Percentiles rank a stretch among this genome's conserved stretches.
Evolutionary conservation across 176 grass and related monocot genomes (phyloP).

Genomic region (Stipa capillata): DNA sequence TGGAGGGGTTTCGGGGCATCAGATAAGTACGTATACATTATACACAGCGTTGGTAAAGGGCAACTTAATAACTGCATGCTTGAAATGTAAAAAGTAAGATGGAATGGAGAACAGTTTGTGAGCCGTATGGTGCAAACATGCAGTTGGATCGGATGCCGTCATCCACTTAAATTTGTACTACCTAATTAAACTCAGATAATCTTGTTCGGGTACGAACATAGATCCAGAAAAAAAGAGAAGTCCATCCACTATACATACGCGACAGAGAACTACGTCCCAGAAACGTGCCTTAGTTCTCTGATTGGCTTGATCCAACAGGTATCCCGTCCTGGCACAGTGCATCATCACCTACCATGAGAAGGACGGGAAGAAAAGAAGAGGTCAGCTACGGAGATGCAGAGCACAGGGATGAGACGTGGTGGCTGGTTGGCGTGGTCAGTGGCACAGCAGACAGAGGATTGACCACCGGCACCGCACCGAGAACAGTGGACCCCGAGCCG

Average conservation of each 20-base stretch:
- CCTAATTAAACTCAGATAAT: not conserved
- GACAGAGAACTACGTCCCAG: too few species aligned
- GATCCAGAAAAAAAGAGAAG: not conserved
- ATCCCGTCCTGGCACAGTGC: not conserved
- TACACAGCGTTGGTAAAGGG: too few species aligned
- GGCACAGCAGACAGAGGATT: not conserved
- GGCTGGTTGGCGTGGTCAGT: not conserved
- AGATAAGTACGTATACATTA: too few species aligned
- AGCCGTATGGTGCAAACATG: too few species aligned
- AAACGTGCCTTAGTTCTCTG: too few species aligned
- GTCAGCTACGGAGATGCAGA: not conserved
- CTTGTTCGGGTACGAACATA: not conserved
- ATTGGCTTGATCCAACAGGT: not conserved
- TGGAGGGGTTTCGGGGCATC: too few species aligned
- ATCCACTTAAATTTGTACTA: not conserved
- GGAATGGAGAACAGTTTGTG: too few species aligned
- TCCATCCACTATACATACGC: not conserved
- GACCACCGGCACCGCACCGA: conserved; percentile 1
- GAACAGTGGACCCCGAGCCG: not conserved
- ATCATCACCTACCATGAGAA: not conserved
- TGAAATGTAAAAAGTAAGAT: too few species aligned
- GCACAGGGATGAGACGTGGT: not conserved
- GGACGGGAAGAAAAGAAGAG: not conserved
- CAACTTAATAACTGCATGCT: too few species aligned
- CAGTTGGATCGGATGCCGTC: too few species aligned